Base-by-base conservation (phyloP, 495 filamentous ascomycete species). In the Sphaerosporella brunnea region DNA sequence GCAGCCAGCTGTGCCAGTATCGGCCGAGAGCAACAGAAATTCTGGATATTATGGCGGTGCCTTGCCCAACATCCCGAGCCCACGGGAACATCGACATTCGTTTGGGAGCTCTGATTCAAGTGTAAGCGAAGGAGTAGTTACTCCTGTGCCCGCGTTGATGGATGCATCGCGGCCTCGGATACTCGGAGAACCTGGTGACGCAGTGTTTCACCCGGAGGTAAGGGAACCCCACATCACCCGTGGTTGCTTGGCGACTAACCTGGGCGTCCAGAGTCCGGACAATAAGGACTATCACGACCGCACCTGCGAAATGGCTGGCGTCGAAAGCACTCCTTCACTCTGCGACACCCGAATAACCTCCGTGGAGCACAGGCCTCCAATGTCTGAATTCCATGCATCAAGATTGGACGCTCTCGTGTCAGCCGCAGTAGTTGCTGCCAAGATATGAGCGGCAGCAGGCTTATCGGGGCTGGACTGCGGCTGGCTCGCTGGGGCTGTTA, bases 51-150 rank as follows among this genome's bases (percentile, higher is more conserved):
- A 48, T 18, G 53, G 51, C 36, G 52, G 51, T 30, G 37, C 48
- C 4, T 49, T 35, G 10, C 11, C 35, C 2, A 51, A 50, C n/a
- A 51, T 53, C 28, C 44, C 55, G 13, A 58, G 56, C n/a, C 52
- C 53, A 24, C 48, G 48, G 23, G 55, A 59, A 47, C 54, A 51
- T 39, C 34, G 49, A 10, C 43, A 52, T 36, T 59, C 55, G 0
- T 52, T 59, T 52, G 56, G 56, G 21, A 59, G 55, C 30, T 52
- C 51, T 5, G 56, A 59, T 28, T 54, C 55, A 1, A 54, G 48
- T 23, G 55, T 52, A 20, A 59, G 56, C 15, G 56, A 59, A 19
- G 55, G 56, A 19, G 44, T 59, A 4, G 44, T 45, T n/a, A 59
- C 56, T 2, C 56, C 56, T 15, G 51, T 52, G 9, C 53, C 55